Conservation (phyloP, 345 rosid species). For the Reutealis trisperma region DNA sequence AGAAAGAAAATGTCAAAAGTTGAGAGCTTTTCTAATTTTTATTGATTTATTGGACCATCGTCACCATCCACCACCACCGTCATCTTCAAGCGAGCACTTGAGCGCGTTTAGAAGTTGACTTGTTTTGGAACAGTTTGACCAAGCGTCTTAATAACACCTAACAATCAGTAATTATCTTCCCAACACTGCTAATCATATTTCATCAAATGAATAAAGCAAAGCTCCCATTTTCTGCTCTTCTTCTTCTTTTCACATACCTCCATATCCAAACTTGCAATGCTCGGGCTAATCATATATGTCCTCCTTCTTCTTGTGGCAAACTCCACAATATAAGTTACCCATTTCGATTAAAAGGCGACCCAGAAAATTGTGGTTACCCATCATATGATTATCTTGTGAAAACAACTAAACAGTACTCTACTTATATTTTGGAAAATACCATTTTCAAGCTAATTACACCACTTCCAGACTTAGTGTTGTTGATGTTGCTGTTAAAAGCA, state of each 20-base stretch:
- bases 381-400: slow-evolving; percentile 23
- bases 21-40: too few species aligned
- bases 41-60: too few species aligned
- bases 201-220: background rate
- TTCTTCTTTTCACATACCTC: background rate
- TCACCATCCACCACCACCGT: too few species aligned
- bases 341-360: slow-evolving; percentile 29
- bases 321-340: slow-evolving; percentile 30
- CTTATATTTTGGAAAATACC: slow-evolving; percentile 17
- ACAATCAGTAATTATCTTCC: background rate
- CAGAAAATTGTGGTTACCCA: slow-evolving; percentile 16
- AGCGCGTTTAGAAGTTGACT: too few species aligned
- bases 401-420: slow-evolving; percentile 21
- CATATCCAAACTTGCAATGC: background rate
- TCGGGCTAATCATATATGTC: background rate
- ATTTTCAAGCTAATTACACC: slow-evolving; percentile 17
- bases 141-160: background rate
- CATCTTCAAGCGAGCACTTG: too few species aligned
- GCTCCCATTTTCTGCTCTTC: background rate
- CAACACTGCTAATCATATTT: background rate
- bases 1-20: too few species aligned
- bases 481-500: background rate
- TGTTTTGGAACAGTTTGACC: too few species aligned
- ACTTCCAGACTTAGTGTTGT: slow-evolving; percentile 14
- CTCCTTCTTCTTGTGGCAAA: slow-evolving; percentile 34